Percentiles rank a stretch among this genome's conserved stretches.
Conservation (phyloP, 495 filamentous ascomycete species). For the Penicillium parvum region DNA sequence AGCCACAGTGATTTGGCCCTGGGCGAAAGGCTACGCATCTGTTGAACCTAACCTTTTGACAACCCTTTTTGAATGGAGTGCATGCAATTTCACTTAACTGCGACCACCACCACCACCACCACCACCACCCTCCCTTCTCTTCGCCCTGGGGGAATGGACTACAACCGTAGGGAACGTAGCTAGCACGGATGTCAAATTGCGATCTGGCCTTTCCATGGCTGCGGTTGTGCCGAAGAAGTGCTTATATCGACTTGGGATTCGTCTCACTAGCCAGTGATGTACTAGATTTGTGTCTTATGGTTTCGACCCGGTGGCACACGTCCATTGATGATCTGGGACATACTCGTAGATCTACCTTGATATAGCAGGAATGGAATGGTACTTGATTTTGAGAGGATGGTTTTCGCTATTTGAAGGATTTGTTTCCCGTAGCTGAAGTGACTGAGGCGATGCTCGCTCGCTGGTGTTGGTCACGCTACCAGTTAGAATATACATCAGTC, state of each 20-base stretch:
- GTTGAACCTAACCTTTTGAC: conserved; percentile 30
- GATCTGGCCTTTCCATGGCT: conserved; percentile 77
- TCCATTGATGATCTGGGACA: conserved; percentile 49
- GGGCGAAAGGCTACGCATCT: conserved; percentile 24
- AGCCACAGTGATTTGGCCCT: conserved; percentile 19
- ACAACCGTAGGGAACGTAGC: no score
- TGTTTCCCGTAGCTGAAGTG: no score
- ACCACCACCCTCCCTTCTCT: no score
- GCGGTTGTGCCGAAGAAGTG: conserved; percentile 89
- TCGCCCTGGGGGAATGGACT: no score
- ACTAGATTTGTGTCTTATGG: conserved; percentile 45
- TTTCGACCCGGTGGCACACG: conserved; percentile 37
- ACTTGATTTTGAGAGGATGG: no score
- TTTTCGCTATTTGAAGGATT: no score
- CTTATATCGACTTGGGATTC: conserved; percentile 47
- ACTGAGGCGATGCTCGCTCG: no score
- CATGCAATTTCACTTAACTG: conserved; percentile 27
- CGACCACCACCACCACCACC: background rate
- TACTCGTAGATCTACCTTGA: conserved; percentile 1
- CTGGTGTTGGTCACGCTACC: no score
- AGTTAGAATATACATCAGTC: no score
- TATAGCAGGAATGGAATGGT: no score
- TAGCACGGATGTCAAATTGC: conserved; percentile 99
- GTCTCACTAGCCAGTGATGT: conserved; percentile 37
- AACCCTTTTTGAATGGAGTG: conserved; percentile 32